Base-by-base conservation (phyloP, 768 basidiomycete genomes). In the Leccinum arenicola region DNA sequence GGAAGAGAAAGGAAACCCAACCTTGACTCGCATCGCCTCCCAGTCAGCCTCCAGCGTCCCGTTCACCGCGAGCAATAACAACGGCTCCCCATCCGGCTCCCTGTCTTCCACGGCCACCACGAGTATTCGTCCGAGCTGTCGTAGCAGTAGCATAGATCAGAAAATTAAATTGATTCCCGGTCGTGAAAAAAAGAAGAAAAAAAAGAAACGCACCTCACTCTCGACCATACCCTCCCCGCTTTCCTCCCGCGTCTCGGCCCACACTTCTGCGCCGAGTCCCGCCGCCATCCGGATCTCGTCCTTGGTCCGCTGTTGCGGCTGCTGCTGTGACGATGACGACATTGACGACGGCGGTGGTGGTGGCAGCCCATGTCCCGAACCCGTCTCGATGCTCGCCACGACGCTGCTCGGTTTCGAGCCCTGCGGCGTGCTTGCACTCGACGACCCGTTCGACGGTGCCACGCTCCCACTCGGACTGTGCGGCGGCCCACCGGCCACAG, bases 201-300 rank as follows among this genome's bases (percentile, higher is more conserved):
- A 29, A 25, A 52, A 33, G 17, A 11, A 7, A 19, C 78, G 65
- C 64, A 90, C 90, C 82, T 92, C 89, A 70, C 86, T 86, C 60
- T 92, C 89, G 3, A 85, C 86, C 84, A 87, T 88, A 17, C 87
- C 88, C 19, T 67, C 66, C 5, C 47, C 40, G 40, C 40, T 62
- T 9, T 72, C 79, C 23, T 82, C 84, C 60, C 77, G 79, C 27
- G 85, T 88, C 73, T 92, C 90, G 53, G 84, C 84, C 90, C 91
- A 93, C 35, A 90, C 78, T 70, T 91, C 89, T 10, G 84, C 83
- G 45, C 84, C 83, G 31, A 93, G 73, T 15, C 90, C 90, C 8
- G 86, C 87, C 27, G 87, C 75, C 47, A 91, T 82, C 55, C 87
- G 82, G 50, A 91, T 80, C 54, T 88, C 85, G 65, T 92, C 90